phyloP scores from a whole-genome alignment of 768 basidiomycete species.

The Boletus sp. region DNA sequence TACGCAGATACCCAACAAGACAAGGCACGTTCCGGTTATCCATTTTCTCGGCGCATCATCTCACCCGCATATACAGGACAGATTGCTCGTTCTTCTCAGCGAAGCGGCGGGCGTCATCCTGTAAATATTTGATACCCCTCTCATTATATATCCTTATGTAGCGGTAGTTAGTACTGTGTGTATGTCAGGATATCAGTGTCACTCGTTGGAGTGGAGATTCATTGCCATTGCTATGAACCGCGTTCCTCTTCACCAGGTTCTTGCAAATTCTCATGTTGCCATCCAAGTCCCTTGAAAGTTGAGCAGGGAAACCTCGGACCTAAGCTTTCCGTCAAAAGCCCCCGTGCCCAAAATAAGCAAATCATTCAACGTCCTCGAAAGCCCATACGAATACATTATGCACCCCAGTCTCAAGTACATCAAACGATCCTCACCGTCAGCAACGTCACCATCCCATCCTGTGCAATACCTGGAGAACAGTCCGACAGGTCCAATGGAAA shows the following conservation, averaged over 20 bases:
- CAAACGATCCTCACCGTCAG: constrained; percentile 50
- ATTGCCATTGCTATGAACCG: too few species aligned
- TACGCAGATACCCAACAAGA: constrained; percentile 63
- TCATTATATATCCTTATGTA: constrained; percentile 14
- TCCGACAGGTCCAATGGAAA: background rate
- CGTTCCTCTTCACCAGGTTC: too few species aligned
- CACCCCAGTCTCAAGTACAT: background rate
- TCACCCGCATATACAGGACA: constrained; percentile 20
- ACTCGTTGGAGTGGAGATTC: constrained; percentile 2
- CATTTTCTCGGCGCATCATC: background rate
- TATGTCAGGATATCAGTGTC: constrained; percentile 8
- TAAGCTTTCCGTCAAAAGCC: too few species aligned
- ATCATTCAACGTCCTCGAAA: background rate
- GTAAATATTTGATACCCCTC: constrained; percentile 16
- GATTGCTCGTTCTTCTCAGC: constrained; percentile 28
- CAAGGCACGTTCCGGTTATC: constrained; percentile 41
- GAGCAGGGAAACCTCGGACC: too few species aligned
- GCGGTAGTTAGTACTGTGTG: constrained; percentile 12
- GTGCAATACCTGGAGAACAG: constrained; percentile 47
- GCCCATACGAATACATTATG: background rate
- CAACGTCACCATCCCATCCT: constrained; percentile 55
- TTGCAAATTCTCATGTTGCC: too few species aligned
- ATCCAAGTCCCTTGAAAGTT: too few species aligned
- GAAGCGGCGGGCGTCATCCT: constrained; percentile 31
- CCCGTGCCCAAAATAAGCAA: too few species aligned